phyloP scores from a whole-genome alignment of 1,284 basidiomycete species.

The Sanghuangporus weigelae region DNA sequence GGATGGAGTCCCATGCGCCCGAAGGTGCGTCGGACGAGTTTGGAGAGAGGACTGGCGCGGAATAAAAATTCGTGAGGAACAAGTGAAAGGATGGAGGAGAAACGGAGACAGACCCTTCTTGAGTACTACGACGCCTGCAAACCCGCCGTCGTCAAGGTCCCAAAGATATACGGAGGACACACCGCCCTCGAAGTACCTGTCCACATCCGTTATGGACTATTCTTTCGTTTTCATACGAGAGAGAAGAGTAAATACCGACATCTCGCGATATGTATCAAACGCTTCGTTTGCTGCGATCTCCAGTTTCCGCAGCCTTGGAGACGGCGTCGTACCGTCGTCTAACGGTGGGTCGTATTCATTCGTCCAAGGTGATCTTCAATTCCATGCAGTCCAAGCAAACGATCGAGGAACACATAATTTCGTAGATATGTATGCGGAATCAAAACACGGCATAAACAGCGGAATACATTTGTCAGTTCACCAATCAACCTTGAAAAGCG shows the following conservation, averaged over 20 bases:
- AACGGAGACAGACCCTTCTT: conserved; percentile 77
- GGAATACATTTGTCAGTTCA: neutral
- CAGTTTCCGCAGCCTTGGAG: conserved; percentile 80
- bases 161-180: conserved; percentile 98
- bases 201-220: neutral
- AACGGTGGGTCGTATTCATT: conserved; percentile 91
- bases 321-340: conserved; percentile 84
- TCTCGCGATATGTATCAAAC: conserved; percentile 95
- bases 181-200: conserved; percentile 93
- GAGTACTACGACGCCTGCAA: conserved; percentile 94
- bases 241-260: conserved; percentile 46
- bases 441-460: neutral
- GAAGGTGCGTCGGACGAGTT: conserved; percentile 52
- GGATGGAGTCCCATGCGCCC: conserved; percentile 96
- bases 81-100: neutral
- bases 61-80: neutral
- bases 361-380: conserved; percentile 89
- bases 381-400: neutral
- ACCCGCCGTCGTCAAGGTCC: conserved; percentile 94
- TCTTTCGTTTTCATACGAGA: neutral
- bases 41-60: conserved; percentile 51
- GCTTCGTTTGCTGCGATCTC: conserved; percentile 94
- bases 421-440: neutral
- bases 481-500: too few species aligned
- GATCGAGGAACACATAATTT: neutral